These are phyloP conservation scores for Sonneratia caseolaris DNA, from an alignment of 345 rosid species.

Conservation along the genomic window DNA sequence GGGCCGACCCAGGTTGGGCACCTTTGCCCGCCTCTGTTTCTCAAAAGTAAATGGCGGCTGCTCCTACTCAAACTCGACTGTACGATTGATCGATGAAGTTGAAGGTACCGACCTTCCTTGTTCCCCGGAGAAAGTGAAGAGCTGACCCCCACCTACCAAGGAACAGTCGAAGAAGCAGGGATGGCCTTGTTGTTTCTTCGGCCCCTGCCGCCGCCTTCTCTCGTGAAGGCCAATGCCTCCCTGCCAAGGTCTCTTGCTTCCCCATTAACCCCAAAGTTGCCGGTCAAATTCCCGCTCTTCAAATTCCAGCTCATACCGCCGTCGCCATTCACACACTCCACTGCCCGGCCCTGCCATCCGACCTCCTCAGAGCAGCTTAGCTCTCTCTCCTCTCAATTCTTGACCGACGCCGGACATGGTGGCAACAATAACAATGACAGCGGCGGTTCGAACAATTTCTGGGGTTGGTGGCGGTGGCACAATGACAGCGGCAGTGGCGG, in stretches of 20 bases:
- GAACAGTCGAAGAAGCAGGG: background rate
- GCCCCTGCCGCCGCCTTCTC: constrained; percentile 9
- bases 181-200: background rate
- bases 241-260: constrained; percentile 2
- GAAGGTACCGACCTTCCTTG: background rate
- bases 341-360: background rate
- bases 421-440: constrained; percentile 15
- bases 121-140: background rate
- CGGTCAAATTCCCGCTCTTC: background rate
- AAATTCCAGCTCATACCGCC: background rate
- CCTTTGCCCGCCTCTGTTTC: too few species aligned
- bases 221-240: background rate
- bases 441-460: constrained; percentile 14
- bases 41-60: too few species aligned
- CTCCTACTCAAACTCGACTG: background rate
- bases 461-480: constrained; percentile 27
- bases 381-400: constrained; percentile 11
- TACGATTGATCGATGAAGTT: background rate
- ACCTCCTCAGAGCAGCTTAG: background rate
- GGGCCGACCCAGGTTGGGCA: too few species aligned
- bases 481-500: constrained; percentile 21
- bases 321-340: constrained; percentile 3
- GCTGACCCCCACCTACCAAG: background rate
- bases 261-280: background rate
- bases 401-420: constrained; percentile 5